Percentiles rank a stretch among this genome's conserved stretches.
phyloP scores from a whole-genome alignment of 1,284 basidiomycete species.

The Pseudozyma sp. region DNA sequence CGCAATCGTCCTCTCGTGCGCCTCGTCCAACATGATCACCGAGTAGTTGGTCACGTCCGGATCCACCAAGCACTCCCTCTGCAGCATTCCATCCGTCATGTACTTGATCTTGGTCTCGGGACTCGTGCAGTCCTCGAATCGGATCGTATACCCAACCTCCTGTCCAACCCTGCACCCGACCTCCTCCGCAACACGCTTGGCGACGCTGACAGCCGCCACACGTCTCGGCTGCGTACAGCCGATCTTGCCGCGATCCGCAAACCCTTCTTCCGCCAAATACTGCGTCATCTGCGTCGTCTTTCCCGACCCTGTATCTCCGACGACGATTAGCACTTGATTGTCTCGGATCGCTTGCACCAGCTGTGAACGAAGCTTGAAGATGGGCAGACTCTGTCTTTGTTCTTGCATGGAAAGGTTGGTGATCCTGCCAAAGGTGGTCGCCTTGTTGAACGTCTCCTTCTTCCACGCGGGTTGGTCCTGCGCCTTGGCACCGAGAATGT shows the following conservation, averaged over 20 bases:
- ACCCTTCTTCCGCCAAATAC: constrained; percentile 88
- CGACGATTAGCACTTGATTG: constrained; percentile 93
- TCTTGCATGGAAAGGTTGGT: constrained; percentile 92
- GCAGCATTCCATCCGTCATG: constrained; percentile 99
- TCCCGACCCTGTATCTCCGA: constrained; percentile 92
- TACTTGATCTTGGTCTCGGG: constrained; percentile 99
- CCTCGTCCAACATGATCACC: constrained; percentile 98
- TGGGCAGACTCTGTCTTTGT: constrained; percentile 88
- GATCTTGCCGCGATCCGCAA: constrained; percentile 86
- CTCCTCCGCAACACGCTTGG: constrained; percentile 97
- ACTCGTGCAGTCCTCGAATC: constrained; percentile 98
- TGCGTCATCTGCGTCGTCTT: constrained; percentile 92
- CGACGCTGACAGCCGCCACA: constrained; percentile 99
- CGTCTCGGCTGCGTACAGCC: constrained; percentile 98
- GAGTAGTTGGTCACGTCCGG: constrained; percentile 92
- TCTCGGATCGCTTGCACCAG: constrained; percentile 90
- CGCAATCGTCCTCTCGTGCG: constrained; percentile 96
- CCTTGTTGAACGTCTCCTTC: constrained; percentile 91
- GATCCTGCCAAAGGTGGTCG: constrained; percentile 94
- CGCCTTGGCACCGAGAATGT: constrained; percentile 83
- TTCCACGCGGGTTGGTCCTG: constrained; percentile 90
- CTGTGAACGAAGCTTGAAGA: constrained; percentile 93
- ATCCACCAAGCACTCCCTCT: constrained; percentile 95
- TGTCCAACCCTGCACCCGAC: constrained; percentile 95
- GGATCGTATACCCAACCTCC: constrained; percentile 97